Percentiles rank a stretch among this genome's conserved stretches.
These are phyloP conservation scores for Neurospora terricola DNA, from an alignment of 495 filamentous ascomycete species.

Conservation along the genomic window DNA sequence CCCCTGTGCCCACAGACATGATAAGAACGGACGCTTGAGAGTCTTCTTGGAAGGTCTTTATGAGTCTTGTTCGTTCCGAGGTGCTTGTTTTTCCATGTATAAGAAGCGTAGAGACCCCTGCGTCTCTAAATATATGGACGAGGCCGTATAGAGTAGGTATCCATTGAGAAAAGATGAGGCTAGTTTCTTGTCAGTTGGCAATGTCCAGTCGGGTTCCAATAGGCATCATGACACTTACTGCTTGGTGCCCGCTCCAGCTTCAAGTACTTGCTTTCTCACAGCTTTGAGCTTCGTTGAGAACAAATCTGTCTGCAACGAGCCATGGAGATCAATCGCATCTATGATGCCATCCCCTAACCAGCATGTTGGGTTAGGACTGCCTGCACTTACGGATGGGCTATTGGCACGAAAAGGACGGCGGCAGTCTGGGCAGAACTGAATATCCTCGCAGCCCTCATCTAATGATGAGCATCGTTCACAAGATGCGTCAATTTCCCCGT, in stretches of 20 bases:
- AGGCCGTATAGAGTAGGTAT: conserved; percentile 35
- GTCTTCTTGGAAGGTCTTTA: background rate
- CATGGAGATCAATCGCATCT: no score
- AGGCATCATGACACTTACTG: conserved; percentile 7
- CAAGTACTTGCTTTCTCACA: conserved; percentile 4
- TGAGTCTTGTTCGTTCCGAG: conserved; percentile 24
- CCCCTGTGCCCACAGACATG: conserved; percentile 45
- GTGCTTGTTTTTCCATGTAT: conserved; percentile 16
- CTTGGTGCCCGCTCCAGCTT: background rate
- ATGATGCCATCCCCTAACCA: no score
- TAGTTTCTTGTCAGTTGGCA: conserved; percentile 7
- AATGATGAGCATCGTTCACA: background rate
- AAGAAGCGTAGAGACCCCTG: conserved; percentile 19
- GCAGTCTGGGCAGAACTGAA: background rate
- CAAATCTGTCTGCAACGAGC: no score
- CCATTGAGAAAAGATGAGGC: conserved; percentile 47
- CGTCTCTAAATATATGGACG: conserved; percentile 5
- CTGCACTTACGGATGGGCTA: no score
- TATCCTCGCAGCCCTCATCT: background rate
- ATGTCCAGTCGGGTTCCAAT: no score
- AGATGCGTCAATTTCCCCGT: background rate
- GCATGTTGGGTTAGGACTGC: no score
- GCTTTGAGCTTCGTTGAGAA: conserved; percentile 6
- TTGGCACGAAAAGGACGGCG: background rate
- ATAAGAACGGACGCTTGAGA: conserved; percentile 26